Conservation (phyloP, 495 filamentous ascomycete species). For the Evansstolkia leycettana region DNA sequence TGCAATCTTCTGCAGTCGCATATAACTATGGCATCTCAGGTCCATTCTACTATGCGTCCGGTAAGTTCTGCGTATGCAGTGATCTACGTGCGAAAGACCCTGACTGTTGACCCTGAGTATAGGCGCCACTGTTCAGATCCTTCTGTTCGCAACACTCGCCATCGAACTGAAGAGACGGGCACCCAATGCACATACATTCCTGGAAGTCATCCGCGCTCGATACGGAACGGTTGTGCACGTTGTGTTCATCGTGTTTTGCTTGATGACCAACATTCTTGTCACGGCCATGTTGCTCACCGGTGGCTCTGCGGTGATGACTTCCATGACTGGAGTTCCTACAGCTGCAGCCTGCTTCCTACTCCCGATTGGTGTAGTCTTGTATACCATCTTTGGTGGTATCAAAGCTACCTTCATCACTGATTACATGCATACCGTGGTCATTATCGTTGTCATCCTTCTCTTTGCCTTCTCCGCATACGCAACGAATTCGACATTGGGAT, state of each 20-base stretch:
- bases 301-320: slow-evolving; percentile 74
- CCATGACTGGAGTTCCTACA: slow-evolving; percentile 76
- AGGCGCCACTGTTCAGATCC: slow-evolving; percentile 49
- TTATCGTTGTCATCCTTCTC: slow-evolving; percentile 80
- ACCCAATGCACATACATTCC: slow-evolving; percentile 78
- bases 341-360: slow-evolving; percentile 85
- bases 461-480: slow-evolving; percentile 84
- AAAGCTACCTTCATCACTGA: slow-evolving; percentile 68
- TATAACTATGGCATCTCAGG: slow-evolving; percentile 90
- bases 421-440: slow-evolving; percentile 77
- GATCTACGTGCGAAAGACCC: no score
- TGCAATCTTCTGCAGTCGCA: slow-evolving; percentile 79
- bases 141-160: slow-evolving; percentile 85
- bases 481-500: slow-evolving; percentile 62
- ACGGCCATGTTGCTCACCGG: slow-evolving; percentile 91
- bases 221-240: slow-evolving; percentile 55
- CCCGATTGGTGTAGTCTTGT: slow-evolving; percentile 71
- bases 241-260: slow-evolving; percentile 69
- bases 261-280: slow-evolving; percentile 75
- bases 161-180: slow-evolving; percentile 86
- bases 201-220: slow-evolving; percentile 57
- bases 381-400: slow-evolving; percentile 71
- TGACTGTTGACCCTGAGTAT: not conserved
- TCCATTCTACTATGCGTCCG: slow-evolving; percentile 78
- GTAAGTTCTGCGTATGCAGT: slow-evolving; percentile 7